Base-by-base conservation (phyloP, 148 eudicot genomes). In the Chenopodium quinoa region DNA sequence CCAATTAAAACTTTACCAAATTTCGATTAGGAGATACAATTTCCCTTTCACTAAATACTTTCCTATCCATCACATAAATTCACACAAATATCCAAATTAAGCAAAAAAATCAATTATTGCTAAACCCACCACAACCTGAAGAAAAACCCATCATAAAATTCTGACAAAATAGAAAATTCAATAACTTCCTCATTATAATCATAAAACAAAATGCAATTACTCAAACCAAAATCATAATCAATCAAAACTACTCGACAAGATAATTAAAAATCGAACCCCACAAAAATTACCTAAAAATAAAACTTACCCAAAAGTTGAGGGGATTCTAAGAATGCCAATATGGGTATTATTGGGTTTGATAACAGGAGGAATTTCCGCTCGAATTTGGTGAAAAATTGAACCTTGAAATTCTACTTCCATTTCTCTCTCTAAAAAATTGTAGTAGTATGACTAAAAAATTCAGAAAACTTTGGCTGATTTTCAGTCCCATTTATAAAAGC, bases 391-490 rank as follows among this genome's bases (percentile, higher is more conserved):
- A 40, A 73, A 65, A 32, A 81, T 34, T 37, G 73, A 65, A 58
- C 67, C 37, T 56, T 78, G 84, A 37, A 78, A 65, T 85, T 85
- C 84, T 9, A 80, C 56, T 31, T 80, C 83, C 87, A 85, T 85
- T 9, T 76, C 32, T 75, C 63, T 29, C n/a, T 44, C 50, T 25
- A 29, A 67, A 29, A 4, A 67, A 12, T 2, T 67, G 71, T 3
- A 67, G 34, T n/a, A 29, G 0, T 23, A 65, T 9, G 32, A 65
- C 22, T 19, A 9, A 65, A 23, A 25, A 9, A 65, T 4, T 67
- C 71, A 67, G 37, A 67, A 29, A 67, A 3, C 54, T 76, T 14
- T 75, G 64, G n/a, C 66, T 9, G 8, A 7, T 20, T 62, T n/a
- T 58, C 1, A 17, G 20, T 58, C 22, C 7, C 22, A 22, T 62